phyloP scores from a whole-genome alignment of 257 asterid species.

The Capsicum chinense region DNA sequence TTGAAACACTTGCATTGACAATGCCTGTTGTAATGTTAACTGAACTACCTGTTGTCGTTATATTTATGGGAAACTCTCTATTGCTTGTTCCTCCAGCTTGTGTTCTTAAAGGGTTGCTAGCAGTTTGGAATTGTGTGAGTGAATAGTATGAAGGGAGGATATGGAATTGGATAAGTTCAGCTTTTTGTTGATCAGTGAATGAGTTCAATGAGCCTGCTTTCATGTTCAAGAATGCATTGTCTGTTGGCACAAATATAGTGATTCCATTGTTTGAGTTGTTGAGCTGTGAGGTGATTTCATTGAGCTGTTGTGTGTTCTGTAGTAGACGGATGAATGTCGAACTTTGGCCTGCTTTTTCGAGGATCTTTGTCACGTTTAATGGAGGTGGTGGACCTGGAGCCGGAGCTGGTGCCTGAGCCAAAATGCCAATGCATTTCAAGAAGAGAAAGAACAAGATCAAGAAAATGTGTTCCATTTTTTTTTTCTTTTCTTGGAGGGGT shows the following conservation, averaged over 20 bases:
- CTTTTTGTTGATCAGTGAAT: slow-evolving; percentile 45
- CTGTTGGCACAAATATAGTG: slow-evolving; percentile 54
- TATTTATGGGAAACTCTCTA: slow-evolving; percentile 47
- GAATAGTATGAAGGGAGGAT: slow-evolving; percentile 47
- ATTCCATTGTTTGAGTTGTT: slow-evolving; percentile 53
- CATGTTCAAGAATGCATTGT: slow-evolving; percentile 50
- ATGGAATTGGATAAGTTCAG: slow-evolving; percentile 54
- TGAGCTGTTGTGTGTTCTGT: slow-evolving; percentile 52
- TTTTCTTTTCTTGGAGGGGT: neutral
- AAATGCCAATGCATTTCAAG: slow-evolving; percentile 26
- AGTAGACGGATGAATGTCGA: slow-evolving; percentile 58
- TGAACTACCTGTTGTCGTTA: slow-evolving; percentile 47
- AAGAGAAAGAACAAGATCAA: slow-evolving; percentile 37
- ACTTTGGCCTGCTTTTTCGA: slow-evolving; percentile 56
- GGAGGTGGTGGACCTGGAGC: slow-evolving; percentile 56
- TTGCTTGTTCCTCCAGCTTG: slow-evolving; percentile 53
- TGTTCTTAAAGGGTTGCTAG: slow-evolving; percentile 56
- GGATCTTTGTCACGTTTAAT: slow-evolving; percentile 54
- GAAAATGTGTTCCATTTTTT: slow-evolving; percentile 18
- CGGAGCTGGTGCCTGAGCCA: slow-evolving; percentile 44
- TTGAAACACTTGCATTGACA: slow-evolving; percentile 50
- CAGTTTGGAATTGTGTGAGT: slow-evolving; percentile 53
- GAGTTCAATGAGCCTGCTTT: slow-evolving; percentile 53
- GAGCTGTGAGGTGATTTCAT: slow-evolving; percentile 58
- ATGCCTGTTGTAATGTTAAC: slow-evolving; percentile 58